Evolutionary conservation across 2,329 filamentous ascomycete genomes (phyloP).

Genomic region (Talaromyces albobiverticillius): DNA sequence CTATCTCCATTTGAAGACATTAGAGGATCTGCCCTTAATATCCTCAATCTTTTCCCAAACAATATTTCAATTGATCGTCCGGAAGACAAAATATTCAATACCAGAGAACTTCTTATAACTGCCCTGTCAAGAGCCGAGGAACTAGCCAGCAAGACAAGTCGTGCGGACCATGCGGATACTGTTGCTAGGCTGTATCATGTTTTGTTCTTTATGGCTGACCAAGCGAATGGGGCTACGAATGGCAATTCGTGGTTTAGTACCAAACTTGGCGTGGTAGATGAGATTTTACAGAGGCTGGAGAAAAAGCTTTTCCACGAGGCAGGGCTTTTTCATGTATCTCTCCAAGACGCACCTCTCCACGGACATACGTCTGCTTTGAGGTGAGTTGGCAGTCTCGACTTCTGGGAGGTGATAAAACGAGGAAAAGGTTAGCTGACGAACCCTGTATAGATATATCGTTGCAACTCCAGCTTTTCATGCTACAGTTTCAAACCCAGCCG

Average conservation of each 20-base stretch:
- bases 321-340: constrained; percentile 63
- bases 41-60: constrained; percentile 41
- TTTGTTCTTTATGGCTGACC: constrained; percentile 57
- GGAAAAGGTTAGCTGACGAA: constrained; percentile 13
- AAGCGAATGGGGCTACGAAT: constrained; percentile 21
- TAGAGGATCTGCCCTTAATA: constrained; percentile 52
- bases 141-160: constrained; percentile 60
- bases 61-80: constrained; percentile 19
- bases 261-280: constrained; percentile 53
- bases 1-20: constrained; percentile 94
- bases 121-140: constrained; percentile 34
- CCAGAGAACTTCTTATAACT: constrained; percentile 25
- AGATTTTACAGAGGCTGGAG: constrained; percentile 62
- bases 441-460: constrained; percentile 45
- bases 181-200: constrained; percentile 74
- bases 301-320: constrained; percentile 62
- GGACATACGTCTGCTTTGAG: constrained; percentile 66
- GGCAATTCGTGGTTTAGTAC: constrained; percentile 31
- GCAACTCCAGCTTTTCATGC: constrained; percentile 40
- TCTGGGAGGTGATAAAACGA: too few species aligned
- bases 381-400: constrained; percentile 36
- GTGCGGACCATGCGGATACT: constrained; percentile 90
- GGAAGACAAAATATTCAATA: constrained; percentile 20
- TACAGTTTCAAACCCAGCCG: constrained; percentile 26
- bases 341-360: constrained; percentile 65